Evolutionary conservation across 441 rosid species (phyloP), one percentile per base, ranked within the genome.

Genomic region (Theobroma grandiflorum): DNA sequence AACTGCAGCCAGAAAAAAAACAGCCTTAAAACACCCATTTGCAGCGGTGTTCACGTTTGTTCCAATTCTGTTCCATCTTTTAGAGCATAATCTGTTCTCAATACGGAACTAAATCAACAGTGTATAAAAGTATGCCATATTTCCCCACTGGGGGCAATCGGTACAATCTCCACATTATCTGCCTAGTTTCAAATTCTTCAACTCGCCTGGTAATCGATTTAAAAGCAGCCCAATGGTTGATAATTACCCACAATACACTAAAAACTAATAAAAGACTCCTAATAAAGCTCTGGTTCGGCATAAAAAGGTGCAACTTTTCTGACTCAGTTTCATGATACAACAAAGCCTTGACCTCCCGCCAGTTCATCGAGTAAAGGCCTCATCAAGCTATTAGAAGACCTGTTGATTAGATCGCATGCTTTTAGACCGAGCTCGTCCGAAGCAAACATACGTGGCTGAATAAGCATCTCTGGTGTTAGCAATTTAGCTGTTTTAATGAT

Each of bases 361-460:
- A 12, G n/a, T 12, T 18, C 18, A 14, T 69, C 38, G 22, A 69
- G 12, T 1, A 18, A 45, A 43, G 18, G 37, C 53, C 47, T 47
- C 40, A 69, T 47, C 4, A 22, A 43, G 72, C 5, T 45, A 33
- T 26, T 47, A 12, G 55, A 26, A 47, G 74, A 45, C 40, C 20
- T 65, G 26, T 3, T 43, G 55, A 10, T 14, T 47, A 0, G 3
- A 26, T 61, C 3, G 3, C 0, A 11, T 61, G 38, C 16, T 31
- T 61, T 26, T 61, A 61, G 40, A 26, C 65, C 7, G 65, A 31
- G 37, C 2, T 31, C 40, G 15, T 10, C 10, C 49, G 20, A 5
- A 22, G 58, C 42, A 70, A 47, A 70, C 15, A 8, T 70, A 49
- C 74, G 59, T 49, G 59, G 59, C 74, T 70, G 3, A 58, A 58